Evolutionary conservation across 139 green algal species (phyloP), one percentile per base, ranked within the genome.

Genomic region (Chlamydomonas eustigma): DNA sequence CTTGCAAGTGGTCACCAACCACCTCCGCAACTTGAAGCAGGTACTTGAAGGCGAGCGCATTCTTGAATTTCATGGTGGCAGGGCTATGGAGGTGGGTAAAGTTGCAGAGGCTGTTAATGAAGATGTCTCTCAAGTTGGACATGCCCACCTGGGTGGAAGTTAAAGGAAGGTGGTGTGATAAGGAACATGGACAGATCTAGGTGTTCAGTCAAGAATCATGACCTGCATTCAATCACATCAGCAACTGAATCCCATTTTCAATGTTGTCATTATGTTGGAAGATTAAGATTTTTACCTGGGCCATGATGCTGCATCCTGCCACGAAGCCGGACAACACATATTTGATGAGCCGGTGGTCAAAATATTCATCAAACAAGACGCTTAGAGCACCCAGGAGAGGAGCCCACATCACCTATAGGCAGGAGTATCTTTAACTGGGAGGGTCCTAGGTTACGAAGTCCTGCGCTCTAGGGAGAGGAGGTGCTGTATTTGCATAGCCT

Each of bases 341-440:
- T n/a, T 71, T 75, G 4, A 85, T 69, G 4, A 84, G 64, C 30
- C 87, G 75, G 35, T 85, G 44, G 65, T 93, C 88, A 34, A 80
- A 77, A 69, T 88, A 88, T 78, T 92, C 87, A 78, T 97, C 91
- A 78, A 96, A 96, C 36, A 95, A 77, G 65, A 94, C 88, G 51
- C 74, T 89, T 70, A 98, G 92, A 32, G 90, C 94, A 4, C 92
- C 94, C 75, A 99, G 87, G 81, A 98, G 86, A 22, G 95, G 93
- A 18, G 93, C 91, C 95, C 94, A 99, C 28, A 88, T 82, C 12
- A 90, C 80, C 76, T 81, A 18, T 12, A 58, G 44, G 44, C 12
- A 18, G 44, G n/a, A n/a, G n/a, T n/a, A n/a, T n/a, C n/a, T n/a
- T n/a, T n/a, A n/a, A n/a, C n/a, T n/a, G n/a, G n/a, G n/a, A n/a